Evolutionary conservation across 1,284 basidiomycete species (phyloP), one percentile per base, ranked within the genome.

Genomic region (Irpex sp.): DNA sequence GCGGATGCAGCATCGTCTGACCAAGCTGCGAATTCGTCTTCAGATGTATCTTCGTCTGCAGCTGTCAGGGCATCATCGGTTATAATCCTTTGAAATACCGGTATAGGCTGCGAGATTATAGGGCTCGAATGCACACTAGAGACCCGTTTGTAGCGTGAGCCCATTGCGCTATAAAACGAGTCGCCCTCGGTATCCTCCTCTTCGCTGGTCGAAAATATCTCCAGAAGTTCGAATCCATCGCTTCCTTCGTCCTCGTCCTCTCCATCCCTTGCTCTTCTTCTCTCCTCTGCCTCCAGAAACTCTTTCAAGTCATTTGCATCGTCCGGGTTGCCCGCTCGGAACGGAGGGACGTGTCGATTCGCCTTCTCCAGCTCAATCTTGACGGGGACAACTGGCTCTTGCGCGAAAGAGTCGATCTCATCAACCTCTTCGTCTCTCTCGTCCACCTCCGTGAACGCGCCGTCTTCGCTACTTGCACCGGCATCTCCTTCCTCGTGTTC

Each of bases 211-310:
- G 69, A 2, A 79, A 61, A 15, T 17, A 62, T n/a, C 15, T 21
- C 21, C 2, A 31, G 59, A n/a, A 47, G 40, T 60, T 60, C 6
- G 48, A 49, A 31, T 55, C 57, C 9, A 44, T 58, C 21, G 48
- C 61, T 37, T 47, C 19, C 72, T 9, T 65, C 65, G 2, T 72
- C 69, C 13, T 70, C 71, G n/a, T 75, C 72, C 21, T 77, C 79
- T 4, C 84, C 84, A 65, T 75, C 81, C 54, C 77, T 62, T 62
- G 82, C 83, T 68, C 77, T 82, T 61, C 85, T 76, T 64, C 67
- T 72, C 67, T 72, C 75, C 69, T 92, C 90, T 2, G 83, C 86
- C 63, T 87, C 83, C 68, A 91, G 67, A 63, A 92, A 92, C 52
- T 86, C 85, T 62, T 75, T 75, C 60, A 92, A 75, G 69, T 90